Evolutionary conservation across 306 rosid species (phyloP).

Genomic region (Prosopis cineraria): DNA sequence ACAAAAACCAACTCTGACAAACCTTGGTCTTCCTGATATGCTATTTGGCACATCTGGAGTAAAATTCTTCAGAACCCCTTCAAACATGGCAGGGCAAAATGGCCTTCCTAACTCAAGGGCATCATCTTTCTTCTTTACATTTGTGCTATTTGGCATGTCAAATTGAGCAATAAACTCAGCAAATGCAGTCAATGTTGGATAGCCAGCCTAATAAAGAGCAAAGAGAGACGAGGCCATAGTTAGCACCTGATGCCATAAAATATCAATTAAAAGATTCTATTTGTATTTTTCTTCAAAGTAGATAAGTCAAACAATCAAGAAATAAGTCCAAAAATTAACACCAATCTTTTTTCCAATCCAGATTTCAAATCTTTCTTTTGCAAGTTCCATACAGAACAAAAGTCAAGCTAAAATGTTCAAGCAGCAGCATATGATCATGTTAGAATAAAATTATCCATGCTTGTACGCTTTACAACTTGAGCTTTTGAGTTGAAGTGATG

Average conservation of each 20-base stretch:
- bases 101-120: slow-evolving; percentile 71
- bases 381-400: neutral
- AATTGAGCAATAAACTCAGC: slow-evolving; percentile 71
- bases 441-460: neutral
- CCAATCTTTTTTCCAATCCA: neutral
- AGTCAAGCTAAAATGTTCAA: slow-evolving; percentile 18
- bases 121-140: slow-evolving; percentile 53
- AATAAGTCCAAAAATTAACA: neutral
- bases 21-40: slow-evolving; percentile 91
- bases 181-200: slow-evolving; percentile 80
- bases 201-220: slow-evolving; percentile 60
- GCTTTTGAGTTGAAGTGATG: neutral
- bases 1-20: slow-evolving; percentile 34
- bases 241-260: neutral
- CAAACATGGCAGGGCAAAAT: slow-evolving; percentile 84
- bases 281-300: neutral
- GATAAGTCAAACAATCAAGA: neutral
- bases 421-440: neutral
- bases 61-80: slow-evolving; percentile 66
- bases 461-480: neutral
- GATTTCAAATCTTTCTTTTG: neutral
- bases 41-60: slow-evolving; percentile 74
- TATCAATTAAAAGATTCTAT: slow-evolving; percentile 17
- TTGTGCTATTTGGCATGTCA: slow-evolving; percentile 57
- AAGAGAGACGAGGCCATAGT: slow-evolving; percentile 12